Base-by-base conservation (phyloP, 805 yeast genomes). In the Candida xyloterini region DNA sequence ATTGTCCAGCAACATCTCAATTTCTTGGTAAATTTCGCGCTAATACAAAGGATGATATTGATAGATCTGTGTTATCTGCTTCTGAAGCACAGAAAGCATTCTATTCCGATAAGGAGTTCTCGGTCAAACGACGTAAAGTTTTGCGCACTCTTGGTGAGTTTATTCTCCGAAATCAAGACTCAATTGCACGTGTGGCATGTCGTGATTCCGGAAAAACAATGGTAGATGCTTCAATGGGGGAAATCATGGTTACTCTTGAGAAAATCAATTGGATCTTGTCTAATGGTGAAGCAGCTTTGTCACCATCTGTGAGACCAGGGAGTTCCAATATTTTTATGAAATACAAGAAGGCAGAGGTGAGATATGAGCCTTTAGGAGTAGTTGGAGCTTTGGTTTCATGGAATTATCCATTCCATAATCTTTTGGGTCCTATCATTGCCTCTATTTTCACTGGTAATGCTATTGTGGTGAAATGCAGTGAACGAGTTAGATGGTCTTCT, bases 1-100 rank as follows among this genome's bases (percentile, higher is more conserved):
- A 86, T 60, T 91, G 99, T 65, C 99, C 99, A 3, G 96, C 98
- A 0, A 93, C 98, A 0, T 95, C 96, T 24, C 96, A 88, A 63
- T 80, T 68, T 46, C 68, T 91, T 48, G 98, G 96, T 1, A 71
- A 79, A 15, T 81, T 80, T 51, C 66, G 71, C 34, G 79, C 87
- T 1, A 76, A 79, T 41, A 65, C 82, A n/a, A 70, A 68, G 33
- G 73, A 71, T 3, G 93, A 88, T 32, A 84, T 93, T 60, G 91
- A 91, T 57, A 50, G 53, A 5, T 72, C 79, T 40, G 78, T 93
- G 14, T 49, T 50, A n/a, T 49, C 51, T 11, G 80, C 88, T 2
- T 61, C 63, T 24, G 46, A 44, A 2, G 88, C 90, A 2, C 90
- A 83, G 55, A 49, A 46, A 15, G 49, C 51, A 22, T 80, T 80